Evolutionary conservation across 441 rosid species (phyloP).

Genomic region (Populus hybrid): DNA sequence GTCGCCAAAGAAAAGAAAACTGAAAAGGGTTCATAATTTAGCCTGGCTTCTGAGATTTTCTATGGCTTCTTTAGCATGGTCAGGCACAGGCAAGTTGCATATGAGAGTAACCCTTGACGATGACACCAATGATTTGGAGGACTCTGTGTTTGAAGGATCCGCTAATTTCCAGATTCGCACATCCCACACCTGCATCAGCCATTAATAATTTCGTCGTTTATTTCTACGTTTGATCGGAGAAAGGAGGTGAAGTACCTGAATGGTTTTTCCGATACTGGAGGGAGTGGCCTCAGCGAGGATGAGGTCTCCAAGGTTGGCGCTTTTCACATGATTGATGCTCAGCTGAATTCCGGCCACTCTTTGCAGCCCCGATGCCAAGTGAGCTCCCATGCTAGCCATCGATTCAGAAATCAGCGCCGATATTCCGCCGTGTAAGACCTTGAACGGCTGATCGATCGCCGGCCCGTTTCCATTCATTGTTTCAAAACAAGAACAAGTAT

Average conservation of each 20-base stretch:
- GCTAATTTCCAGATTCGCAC: constrained; percentile 45
- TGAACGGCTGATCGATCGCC: constrained; percentile 57
- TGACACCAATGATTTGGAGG: constrained; percentile 34
- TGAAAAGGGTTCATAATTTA: constrained; percentile 29
- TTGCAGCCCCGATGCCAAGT: constrained; percentile 72
- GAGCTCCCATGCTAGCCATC: constrained; percentile 88
- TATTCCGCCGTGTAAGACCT: constrained; percentile 89
- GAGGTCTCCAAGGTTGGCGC: constrained; percentile 69
- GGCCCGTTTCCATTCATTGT: background rate
- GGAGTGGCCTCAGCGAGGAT: constrained; percentile 75
- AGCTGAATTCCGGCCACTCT: constrained; percentile 90
- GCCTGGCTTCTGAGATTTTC: constrained; percentile 46
- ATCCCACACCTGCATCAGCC: constrained; percentile 55
- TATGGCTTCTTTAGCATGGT: constrained; percentile 41
- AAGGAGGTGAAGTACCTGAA: constrained; percentile 45
- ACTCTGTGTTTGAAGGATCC: constrained; percentile 32
- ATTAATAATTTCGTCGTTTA: too few relatives aligned
- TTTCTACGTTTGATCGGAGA: too few relatives aligned
- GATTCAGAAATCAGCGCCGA: constrained; percentile 86
- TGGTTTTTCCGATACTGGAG: constrained; percentile 55
- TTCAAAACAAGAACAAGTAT: too few relatives aligned
- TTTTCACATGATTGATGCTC: constrained; percentile 68
- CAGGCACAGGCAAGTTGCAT: constrained; percentile 57
- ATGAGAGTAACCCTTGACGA: constrained; percentile 56
- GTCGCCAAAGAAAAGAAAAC: background rate